phyloP scores from a whole-genome alignment of 306 rosid species.

The Crotalaria pallida region DNA sequence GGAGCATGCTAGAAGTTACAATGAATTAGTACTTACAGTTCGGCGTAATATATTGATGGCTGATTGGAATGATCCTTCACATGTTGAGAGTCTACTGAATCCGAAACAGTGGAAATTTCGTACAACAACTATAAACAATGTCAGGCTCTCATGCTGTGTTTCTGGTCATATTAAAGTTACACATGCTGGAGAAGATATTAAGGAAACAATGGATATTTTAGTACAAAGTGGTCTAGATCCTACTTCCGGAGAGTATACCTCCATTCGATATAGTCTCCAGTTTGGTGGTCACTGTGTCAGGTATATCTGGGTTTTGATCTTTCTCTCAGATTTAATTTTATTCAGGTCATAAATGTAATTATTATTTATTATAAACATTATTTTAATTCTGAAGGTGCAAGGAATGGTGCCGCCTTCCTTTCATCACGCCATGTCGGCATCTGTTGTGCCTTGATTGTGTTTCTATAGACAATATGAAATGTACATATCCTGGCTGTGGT shows the following conservation, averaged over 20 bases:
- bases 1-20: slow-evolving; percentile 88
- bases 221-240: slow-evolving; percentile 68
- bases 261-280: slow-evolving; percentile 60
- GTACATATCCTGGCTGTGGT: slow-evolving; percentile 87
- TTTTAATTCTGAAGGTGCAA: slow-evolving; percentile 51
- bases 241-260: slow-evolving; percentile 62
- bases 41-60: slow-evolving; percentile 93
- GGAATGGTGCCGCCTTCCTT: slow-evolving; percentile 97
- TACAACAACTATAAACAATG: slow-evolving; percentile 64
- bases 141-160: slow-evolving; percentile 93
- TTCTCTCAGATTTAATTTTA: slow-evolving; percentile 7
- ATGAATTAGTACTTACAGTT: slow-evolving; percentile 85
- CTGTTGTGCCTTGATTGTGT: slow-evolving; percentile 90
- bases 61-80: slow-evolving; percentile 98
- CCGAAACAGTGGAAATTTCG: slow-evolving; percentile 91
- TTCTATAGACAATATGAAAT: slow-evolving; percentile 65
- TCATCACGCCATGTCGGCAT: slow-evolving; percentile 90
- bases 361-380: neutral
- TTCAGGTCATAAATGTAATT: slow-evolving; percentile 3
- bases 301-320: slow-evolving; percentile 37
- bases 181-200: slow-evolving; percentile 96
- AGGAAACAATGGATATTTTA: slow-evolving; percentile 91
- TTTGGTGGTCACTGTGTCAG: slow-evolving; percentile 77
- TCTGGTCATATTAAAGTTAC: slow-evolving; percentile 96
- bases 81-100: slow-evolving; percentile 90